Evolutionary conservation across 176 grass and related monocot species (phyloP), one percentile per base, ranked within the genome.

Genomic region (Tillandsia leiboldiana): DNA sequence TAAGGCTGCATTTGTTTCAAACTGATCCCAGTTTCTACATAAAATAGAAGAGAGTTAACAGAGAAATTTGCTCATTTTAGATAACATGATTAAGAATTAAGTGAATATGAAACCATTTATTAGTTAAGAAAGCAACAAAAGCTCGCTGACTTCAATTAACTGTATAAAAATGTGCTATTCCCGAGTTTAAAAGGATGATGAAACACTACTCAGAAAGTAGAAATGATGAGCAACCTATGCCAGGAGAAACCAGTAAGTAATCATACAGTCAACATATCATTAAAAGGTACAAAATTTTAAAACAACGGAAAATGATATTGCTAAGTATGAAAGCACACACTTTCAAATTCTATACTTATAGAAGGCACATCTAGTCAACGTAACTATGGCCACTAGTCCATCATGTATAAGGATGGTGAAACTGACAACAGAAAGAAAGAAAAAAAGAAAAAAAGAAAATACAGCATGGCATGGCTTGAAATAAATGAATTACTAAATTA

Each of bases 21-120:
- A 99, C 75, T 99, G 95, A 75, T 99, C 90, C 95, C 95, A 99
- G 29, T 80, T 99, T 88, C 95, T 99, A 80, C 48, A 27, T 77
- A 66, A 3, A 67, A 48, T 23, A 61, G 22, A 9, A 23, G 15
- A 61, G 22, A 61, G 14, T 61, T 61, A 23, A 15, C 8, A 61
- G 56, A 14, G 1, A 59, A 59, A 17, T 42, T 24, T 24, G 24
- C 53, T 6, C 5, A 57, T 18, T 7, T 8, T 18, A 18, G 56
- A 61, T 18, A 8, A 0, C 15, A 61, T 18, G 20, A 22, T 42
- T 42, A 7, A 42, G 33, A 42, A 42, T 42, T 42, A 18, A 57
- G 13, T 1, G 20, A 18, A 59, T 61, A 61, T 5, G 56, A 61
- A 18, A 15, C 22, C 17, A 61, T 23, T 14, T 17, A 2, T 17